A percentile compares a stretch with the other conserved stretches of the same genome.
Conservation (phyloP, 192 early-diverging fungal genomes). For the Coemansia sp. region DNA sequence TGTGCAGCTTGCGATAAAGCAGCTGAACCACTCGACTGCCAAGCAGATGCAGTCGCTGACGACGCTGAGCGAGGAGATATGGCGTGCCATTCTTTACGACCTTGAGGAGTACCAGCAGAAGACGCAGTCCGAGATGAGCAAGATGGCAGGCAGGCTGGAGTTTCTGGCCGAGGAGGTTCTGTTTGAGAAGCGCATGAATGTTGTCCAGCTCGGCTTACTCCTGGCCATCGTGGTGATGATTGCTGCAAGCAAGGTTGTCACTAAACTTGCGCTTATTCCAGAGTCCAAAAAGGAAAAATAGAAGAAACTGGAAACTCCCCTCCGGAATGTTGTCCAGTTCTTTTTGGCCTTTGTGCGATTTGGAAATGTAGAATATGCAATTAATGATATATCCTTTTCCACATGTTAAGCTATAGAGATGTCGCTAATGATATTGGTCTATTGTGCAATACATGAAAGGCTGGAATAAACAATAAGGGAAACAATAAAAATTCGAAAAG, state of each 20-base stretch:
- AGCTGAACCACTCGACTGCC: conserved; percentile 66
- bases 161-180: conserved; percentile 53
- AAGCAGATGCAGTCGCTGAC: conserved; percentile 67
- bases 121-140: conserved; percentile 36
- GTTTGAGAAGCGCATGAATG: conserved; percentile 59
- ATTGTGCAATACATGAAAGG: too few species aligned
- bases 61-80: conserved; percentile 54
- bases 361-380: too few species aligned
- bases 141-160: conserved; percentile 40
- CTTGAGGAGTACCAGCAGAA: conserved; percentile 55
- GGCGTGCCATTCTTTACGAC: conserved; percentile 56
- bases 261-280: conserved; percentile 51
- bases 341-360: too few species aligned
- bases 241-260: conserved; percentile 49
- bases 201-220: conserved; percentile 54
- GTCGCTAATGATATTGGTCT: too few species aligned
- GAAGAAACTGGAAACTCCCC: too few species aligned
- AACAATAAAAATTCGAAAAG: too few species aligned
- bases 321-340: too few species aligned
- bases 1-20: conserved; percentile 63
- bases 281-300: conserved; percentile 57
- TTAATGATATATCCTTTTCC: too few species aligned
- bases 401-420: too few species aligned
- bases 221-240: conserved; percentile 48
- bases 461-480: too few species aligned